Conservation (phyloP, 1,284 basidiomycete species). For the Stereum hirsutum region DNA sequence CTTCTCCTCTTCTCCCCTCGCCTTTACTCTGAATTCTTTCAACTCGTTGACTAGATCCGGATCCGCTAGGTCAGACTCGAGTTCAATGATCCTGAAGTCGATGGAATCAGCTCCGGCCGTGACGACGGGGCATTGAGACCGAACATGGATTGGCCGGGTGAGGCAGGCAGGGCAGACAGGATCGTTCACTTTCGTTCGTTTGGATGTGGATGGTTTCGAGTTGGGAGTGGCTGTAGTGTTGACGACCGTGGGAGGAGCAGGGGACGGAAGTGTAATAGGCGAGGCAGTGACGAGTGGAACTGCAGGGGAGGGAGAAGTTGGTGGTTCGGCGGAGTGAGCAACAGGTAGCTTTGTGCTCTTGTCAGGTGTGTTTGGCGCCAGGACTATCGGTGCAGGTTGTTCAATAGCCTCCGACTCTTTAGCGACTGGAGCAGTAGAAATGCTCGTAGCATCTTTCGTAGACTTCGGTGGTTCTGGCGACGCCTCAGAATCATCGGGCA, state of each 20-base stretch:
- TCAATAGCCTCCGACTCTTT: too few relatives aligned
- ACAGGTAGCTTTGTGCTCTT: too few relatives aligned
- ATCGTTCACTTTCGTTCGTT: neutral
- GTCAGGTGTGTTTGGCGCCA: too few relatives aligned
- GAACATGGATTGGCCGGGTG: neutral
- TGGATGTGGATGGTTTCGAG: too few relatives aligned
- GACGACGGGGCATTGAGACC: conserved; percentile 2
- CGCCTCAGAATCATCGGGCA: neutral
- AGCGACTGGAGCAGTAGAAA: too few relatives aligned
- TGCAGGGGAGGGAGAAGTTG: neutral
- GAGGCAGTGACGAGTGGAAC: neutral
- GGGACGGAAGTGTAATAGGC: neutral
- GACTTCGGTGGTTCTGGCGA: too few relatives aligned
- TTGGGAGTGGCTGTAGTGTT: too few relatives aligned
- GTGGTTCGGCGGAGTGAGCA: too few relatives aligned
- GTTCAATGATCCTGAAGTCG: conserved; percentile 1
- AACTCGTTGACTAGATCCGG: conserved; percentile 1
- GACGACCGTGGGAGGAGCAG: neutral
- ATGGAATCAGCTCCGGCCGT: conserved; percentile 2
- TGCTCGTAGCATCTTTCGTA: too few relatives aligned
- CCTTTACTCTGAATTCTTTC: neutral
- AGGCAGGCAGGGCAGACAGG: conserved; percentile 4
- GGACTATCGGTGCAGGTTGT: too few relatives aligned
- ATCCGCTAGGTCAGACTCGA: conserved; percentile 3
- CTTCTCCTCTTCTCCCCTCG: neutral